These are phyloP conservation scores for Phanerodontia chrysosporium DNA, from an alignment of 768 basidiomycete genomes.

Conservation along the genomic window DNA sequence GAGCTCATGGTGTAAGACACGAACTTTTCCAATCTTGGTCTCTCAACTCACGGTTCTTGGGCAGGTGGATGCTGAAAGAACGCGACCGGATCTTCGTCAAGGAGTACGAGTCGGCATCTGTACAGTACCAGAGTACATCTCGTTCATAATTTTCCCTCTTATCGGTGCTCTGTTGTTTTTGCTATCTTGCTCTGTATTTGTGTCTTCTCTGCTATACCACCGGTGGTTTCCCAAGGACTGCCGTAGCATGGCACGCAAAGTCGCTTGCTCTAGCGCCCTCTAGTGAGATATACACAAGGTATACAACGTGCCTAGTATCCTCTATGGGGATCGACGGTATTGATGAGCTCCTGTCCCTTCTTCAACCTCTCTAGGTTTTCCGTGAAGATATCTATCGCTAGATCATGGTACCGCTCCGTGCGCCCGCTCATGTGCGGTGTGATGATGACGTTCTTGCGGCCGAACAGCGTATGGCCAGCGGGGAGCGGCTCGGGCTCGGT, in stretches of 20 bases:
- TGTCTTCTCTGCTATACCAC: neutral
- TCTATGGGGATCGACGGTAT: neutral
- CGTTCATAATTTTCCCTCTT: slow-evolving; percentile 37
- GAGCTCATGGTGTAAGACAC: slow-evolving; percentile 75
- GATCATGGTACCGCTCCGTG: slow-evolving; percentile 3
- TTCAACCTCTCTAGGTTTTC: slow-evolving; percentile 1
- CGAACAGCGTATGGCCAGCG: slow-evolving; percentile 10
- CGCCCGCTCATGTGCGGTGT: slow-evolving; percentile 13
- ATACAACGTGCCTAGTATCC: slow-evolving; percentile 7
- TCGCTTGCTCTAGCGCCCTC: too few relatives aligned
- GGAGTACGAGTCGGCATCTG: slow-evolving; percentile 74
- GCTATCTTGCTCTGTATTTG: neutral
- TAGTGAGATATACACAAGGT: too few relatives aligned
- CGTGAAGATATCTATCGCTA: slow-evolving; percentile 2
- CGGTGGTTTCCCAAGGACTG: neutral
- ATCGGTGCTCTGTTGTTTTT: neutral
- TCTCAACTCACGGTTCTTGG: neutral
- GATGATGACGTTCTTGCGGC: slow-evolving; percentile 12
- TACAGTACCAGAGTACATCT: slow-evolving; percentile 80
- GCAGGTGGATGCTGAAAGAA: slow-evolving; percentile 77
- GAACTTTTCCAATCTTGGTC: neutral
- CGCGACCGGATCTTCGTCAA: slow-evolving; percentile 66
- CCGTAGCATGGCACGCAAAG: too few relatives aligned
- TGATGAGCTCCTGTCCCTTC: neutral
- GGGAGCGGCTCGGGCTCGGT: slow-evolving; percentile 12